Percentiles rank a stretch among this genome's conserved stretches.
phyloP scores from a whole-genome alignment of 2,329 filamentous ascomycete genomes.

The Penicillium sp. region DNA sequence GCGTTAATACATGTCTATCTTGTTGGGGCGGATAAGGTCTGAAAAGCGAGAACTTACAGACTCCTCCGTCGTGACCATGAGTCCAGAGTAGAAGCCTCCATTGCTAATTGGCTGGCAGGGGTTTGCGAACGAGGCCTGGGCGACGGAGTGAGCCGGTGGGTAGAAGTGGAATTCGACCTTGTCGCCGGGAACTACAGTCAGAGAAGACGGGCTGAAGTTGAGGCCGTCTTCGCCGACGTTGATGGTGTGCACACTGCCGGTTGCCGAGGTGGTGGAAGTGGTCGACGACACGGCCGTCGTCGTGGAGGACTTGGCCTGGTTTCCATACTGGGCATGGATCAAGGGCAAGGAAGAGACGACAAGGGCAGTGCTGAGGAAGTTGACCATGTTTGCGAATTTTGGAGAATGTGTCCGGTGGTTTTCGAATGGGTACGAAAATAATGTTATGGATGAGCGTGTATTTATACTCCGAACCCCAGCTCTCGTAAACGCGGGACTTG shows the following conservation, averaged over 20 bases:
- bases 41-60: neutral
- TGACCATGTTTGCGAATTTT: neutral
- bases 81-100: constrained; percentile 43
- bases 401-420: neutral
- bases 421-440: neutral
- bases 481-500: neutral
- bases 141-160: constrained; percentile 54
- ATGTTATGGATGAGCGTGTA: too few relatives aligned
- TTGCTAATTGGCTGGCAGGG: constrained; percentile 51
- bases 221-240: constrained; percentile 49
- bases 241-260: constrained; percentile 36
- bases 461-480: neutral
- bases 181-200: constrained; percentile 51
- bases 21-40: too few relatives aligned
- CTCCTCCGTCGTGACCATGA: neutral
- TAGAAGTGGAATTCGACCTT: constrained; percentile 58
- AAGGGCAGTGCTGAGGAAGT: neutral
- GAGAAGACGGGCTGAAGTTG: constrained; percentile 48
- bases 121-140: constrained; percentile 51
- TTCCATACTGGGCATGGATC: neutral
- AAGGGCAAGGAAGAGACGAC: neutral
- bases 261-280: constrained; percentile 8
- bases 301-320: neutral
- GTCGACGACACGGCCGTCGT: constrained; percentile 4
- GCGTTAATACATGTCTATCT: neutral